A percentile compares a stretch with the other conserved stretches of the same genome.
Evolutionary conservation across 495 filamentous ascomycete species (phyloP).

Genomic region (Daldinia concentrica): DNA sequence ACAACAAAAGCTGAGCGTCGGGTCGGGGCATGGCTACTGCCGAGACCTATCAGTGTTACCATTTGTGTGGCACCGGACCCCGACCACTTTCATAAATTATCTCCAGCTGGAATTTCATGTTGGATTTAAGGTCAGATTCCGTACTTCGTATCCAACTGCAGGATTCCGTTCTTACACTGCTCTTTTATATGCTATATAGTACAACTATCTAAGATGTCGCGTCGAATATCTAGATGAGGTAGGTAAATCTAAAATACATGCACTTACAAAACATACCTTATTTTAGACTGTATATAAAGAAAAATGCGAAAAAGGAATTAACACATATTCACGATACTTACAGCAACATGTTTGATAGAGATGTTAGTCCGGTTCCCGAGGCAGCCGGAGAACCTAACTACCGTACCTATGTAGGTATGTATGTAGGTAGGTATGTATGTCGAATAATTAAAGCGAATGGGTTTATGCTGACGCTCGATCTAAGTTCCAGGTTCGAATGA

Average conservation of each 20-base stretch:
- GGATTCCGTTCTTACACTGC: too few species aligned
- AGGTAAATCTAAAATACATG: background rate
- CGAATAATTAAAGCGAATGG: too few species aligned
- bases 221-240: background rate
- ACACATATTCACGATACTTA: background rate
- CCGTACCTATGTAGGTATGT: too few species aligned
- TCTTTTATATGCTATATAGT: too few species aligned
- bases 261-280: background rate
- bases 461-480: constrained; percentile 15
- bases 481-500: constrained; percentile 11
- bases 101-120: background rate
- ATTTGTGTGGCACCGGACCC: background rate
- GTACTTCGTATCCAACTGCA: background rate
- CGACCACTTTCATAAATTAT: background rate
- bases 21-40: background rate
- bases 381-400: background rate
- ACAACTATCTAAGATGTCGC: background rate
- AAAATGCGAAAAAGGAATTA: too few species aligned
- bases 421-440: too few species aligned
- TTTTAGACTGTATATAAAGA: too few species aligned
- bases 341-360: background rate
- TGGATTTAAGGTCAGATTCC: background rate
- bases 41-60: background rate
- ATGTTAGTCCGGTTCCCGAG: background rate
- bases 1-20: background rate